Conservation (phyloP, 176 grass and related monocot genomes). For the Puccinellia tenuiflora region DNA sequence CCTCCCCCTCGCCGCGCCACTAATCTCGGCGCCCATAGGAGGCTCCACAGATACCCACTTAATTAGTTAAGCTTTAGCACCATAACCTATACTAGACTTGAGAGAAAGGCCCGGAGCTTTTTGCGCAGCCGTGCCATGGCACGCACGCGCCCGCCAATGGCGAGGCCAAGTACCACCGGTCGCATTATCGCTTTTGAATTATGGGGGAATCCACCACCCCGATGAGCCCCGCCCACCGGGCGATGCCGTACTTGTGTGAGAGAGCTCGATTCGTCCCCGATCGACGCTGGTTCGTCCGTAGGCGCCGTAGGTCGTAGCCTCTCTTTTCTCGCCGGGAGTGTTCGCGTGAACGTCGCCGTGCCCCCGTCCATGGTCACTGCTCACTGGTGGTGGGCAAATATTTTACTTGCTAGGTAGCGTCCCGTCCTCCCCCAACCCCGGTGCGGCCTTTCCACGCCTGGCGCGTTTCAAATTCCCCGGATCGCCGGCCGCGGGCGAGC, state of each 20-base stretch:
- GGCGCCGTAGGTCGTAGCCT: background rate
- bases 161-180: constrained; percentile 29
- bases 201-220: constrained; percentile 47
- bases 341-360: constrained; percentile 33
- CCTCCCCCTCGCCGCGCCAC: constrained; percentile 26
- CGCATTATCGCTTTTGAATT: constrained; percentile 45
- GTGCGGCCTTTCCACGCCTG: background rate
- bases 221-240: background rate
- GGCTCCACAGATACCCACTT: background rate
- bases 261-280: too few species aligned
- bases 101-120: constrained; percentile 23
- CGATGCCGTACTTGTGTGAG: too few species aligned
- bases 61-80: background rate
- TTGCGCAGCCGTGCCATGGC: background rate
- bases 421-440: background rate
- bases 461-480: background rate
- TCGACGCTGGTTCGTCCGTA: background rate
- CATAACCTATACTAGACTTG: background rate
- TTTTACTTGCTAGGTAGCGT: background rate
- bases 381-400: background rate
- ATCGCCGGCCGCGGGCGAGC: background rate
- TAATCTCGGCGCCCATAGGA: constrained; percentile 40
- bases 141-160: background rate
- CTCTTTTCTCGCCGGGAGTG: constrained; percentile 11
- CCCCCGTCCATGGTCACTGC: background rate